Evolutionary conservation across 805 yeast genomes (phyloP), one percentile per base, ranked within the genome.

Genomic region (Pichia gijzeniarum): DNA sequence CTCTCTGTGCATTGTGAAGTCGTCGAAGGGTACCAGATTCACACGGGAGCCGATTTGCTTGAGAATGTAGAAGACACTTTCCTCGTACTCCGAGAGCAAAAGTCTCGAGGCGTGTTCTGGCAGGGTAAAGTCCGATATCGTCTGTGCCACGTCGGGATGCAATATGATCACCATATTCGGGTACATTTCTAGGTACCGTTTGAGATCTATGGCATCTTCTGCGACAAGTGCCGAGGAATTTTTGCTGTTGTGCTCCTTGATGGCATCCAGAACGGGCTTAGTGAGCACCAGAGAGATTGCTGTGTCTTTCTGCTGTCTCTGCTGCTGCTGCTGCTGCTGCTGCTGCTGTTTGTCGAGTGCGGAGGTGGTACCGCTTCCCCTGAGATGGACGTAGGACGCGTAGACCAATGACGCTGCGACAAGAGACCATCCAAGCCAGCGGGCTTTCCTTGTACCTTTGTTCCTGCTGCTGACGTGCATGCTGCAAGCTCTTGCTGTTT

Each of bases 21-120:
- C 62, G 3, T 44, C 45, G 5, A 53, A 49, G 28, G 52, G 40
- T 6, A 64, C 43, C 9, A 63, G 41, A 47, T 61, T 65, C 10
- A 52, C n/a, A 8, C 47, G 21, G 0, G 59, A 53, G 25, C 48
- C 59, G 21, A 79, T 43, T 47, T 77, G 82, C 49, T 76, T 77
- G 19, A 77, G 64, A n/a, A 79, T 67, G 32, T 80, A 77, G 63
- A 76, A 72, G 12, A 77, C 58, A 2, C 84, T 81, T 12, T 60
- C 63, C 44, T 64, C 64, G 0, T 74, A 69, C n/a, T 68, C 72
- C 40, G 80, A 73, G 39, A 63, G 64, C 2, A 78, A 70, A 12
- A 74, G 53, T 42, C 71, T 67, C 10, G 28, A 10, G 28, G 28
- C 6, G 28, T 10, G 6, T 25, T 25, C 10, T n/a, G n/a, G n/a